Percentiles rank a stretch among this genome's conserved stretches.
These are phyloP conservation scores for Apiotrichum gracile DNA, from an alignment of 1,284 basidiomycete species.

Conservation along the genomic window DNA sequence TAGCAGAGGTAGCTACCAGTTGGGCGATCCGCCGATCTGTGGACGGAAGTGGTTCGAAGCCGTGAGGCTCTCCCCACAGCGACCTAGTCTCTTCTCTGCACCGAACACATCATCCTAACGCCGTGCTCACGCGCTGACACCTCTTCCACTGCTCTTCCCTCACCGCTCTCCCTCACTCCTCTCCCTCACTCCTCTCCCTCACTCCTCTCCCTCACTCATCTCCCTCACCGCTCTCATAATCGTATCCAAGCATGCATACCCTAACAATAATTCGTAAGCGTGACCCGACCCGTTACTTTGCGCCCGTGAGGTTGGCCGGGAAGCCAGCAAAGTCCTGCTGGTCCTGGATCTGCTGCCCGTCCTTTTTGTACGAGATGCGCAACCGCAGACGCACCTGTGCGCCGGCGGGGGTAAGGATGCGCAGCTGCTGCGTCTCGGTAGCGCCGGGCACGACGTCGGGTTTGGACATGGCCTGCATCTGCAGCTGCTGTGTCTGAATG, in stretches of 20 bases:
- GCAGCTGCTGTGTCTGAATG: conserved; percentile 83
- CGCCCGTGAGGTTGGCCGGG: conserved; percentile 65
- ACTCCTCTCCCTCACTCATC: too few relatives aligned
- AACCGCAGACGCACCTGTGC: conserved; percentile 77
- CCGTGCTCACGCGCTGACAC: too few relatives aligned
- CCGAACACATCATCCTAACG: too few relatives aligned
- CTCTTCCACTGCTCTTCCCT: too few relatives aligned
- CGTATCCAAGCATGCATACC: background rate
- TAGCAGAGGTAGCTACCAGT: too few relatives aligned
- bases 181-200: too few relatives aligned
- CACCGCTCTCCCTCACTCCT: too few relatives aligned
- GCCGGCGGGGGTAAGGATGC: conserved; percentile 78
- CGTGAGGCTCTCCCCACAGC: too few relatives aligned
- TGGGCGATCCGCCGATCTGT: too few relatives aligned
- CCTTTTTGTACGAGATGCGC: conserved; percentile 69
- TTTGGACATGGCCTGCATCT: conserved; percentile 97
- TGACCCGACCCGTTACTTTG: conserved; percentile 15
- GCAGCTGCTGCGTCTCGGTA: conserved; percentile 90
- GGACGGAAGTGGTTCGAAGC: too few relatives aligned
- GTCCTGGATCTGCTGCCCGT: conserved; percentile 70
- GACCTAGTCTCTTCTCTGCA: too few relatives aligned
- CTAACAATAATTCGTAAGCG: background rate
- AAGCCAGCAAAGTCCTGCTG: conserved; percentile 93
- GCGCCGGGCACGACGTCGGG: conserved; percentile 68
- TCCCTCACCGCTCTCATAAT: background rate